Evolutionary conservation across 1,284 basidiomycete genomes (phyloP), one percentile per base, ranked within the genome.

Genomic region (Baeospora myosura): DNA sequence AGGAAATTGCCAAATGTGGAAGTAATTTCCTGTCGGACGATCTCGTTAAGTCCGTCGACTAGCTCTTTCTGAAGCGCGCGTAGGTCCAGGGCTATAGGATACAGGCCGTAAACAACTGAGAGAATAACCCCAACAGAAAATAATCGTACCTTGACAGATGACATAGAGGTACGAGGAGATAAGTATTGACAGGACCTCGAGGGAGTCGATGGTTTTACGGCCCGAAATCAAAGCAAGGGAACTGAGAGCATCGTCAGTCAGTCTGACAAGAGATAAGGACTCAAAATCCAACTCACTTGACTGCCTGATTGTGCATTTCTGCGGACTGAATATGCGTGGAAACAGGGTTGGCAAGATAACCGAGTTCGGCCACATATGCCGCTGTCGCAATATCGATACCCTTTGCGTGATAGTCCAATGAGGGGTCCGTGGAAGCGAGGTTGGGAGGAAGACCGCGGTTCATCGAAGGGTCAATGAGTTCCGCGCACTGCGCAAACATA

Each of bases 251-350:
- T 29, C 47, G 41, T 41, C 17, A 24, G 35, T 40, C 38, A 22
- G 35, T 6, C 24, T n/a, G 24, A 35, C 12, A n/a, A 36, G 18
- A 18, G 37, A 17, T 18, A 26, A 17, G 12, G 5, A 43, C 46
- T 21, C 35, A 32, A 36, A n/a, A 43, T 23, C 42, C 30, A 31
- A 63, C 81, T 50, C 49, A 86, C 82, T 88, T 90, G 55, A 91
- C 72, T 32, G 87, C 81, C 59, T 89, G 88, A 55, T 90, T 92
- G 54, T 89, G 85, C 81, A 89, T 87, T 62, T 90, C 88, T 0
- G 87, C 87, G 3, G 80, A 83, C 54, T 91, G 86, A 24, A 89
- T 78, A 55, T 88, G 87, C 2, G 88, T 89, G 8, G 83, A 84
- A 1, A 93, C 88, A 0, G 90, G 88, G 57, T 78, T 83, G 2